Evolutionary conservation across 164 flowering plant species (phyloP).

Genomic region (Vitis labrusca): DNA sequence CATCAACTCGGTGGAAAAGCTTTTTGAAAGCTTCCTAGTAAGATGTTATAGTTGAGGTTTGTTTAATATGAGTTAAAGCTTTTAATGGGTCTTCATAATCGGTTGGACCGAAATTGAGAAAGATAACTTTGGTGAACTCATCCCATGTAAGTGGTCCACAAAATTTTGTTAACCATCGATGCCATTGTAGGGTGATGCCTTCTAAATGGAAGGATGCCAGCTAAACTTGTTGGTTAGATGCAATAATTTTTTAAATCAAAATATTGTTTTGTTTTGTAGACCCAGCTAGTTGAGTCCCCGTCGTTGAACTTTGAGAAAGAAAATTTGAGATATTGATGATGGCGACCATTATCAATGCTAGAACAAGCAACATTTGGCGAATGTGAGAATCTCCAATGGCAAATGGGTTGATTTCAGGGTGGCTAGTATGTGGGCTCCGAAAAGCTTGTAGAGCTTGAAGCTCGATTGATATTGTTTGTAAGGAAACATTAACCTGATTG

Average conservation of each 20-base stretch:
- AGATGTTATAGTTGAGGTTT: background rate
- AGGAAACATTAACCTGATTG: background rate
- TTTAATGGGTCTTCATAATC: background rate
- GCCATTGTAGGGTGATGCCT: background rate
- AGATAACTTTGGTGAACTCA: background rate
- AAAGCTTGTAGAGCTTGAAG: background rate
- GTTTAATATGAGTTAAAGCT: background rate
- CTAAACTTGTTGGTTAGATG: background rate
- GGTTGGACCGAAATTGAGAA: slow-evolving; percentile 1
- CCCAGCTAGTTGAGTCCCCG: background rate
- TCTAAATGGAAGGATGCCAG: background rate
- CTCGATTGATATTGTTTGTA: background rate
- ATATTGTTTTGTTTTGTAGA: slow-evolving; percentile 4
- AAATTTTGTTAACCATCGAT: background rate
- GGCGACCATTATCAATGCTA: background rate
- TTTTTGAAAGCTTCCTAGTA: background rate
- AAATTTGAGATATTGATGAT: slow-evolving; percentile 4
- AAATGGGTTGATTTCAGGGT: background rate
- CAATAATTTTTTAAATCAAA: slow-evolving; percentile 3
- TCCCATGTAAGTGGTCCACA: background rate
- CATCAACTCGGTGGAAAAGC: background rate
- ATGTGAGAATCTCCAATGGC: slow-evolving; percentile 1
- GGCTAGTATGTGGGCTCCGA: background rate
- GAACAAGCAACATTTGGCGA: background rate
- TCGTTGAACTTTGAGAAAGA: slow-evolving; percentile 5